These are phyloP conservation scores for Trichophyton equinum DNA, from an alignment of 2,329 filamentous ascomycete genomes.

Conservation along the genomic window DNA sequence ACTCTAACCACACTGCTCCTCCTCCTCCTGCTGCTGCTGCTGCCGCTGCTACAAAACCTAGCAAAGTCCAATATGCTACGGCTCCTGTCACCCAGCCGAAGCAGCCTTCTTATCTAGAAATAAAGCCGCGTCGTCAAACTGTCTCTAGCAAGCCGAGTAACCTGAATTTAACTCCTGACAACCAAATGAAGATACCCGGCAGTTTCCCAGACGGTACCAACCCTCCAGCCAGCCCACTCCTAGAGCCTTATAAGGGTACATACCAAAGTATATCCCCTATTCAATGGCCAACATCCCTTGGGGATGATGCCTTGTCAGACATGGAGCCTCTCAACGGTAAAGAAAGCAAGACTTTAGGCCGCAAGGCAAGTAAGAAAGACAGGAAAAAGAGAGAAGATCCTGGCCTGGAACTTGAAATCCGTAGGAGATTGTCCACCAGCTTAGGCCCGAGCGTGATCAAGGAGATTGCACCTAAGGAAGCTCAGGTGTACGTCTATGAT, in stretches of 20 bases:
- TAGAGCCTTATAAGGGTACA: slow-evolving; percentile 85
- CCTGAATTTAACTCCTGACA: slow-evolving; percentile 28
- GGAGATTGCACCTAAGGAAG: background rate
- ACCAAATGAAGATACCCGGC: slow-evolving; percentile 23
- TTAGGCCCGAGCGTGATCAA: background rate
- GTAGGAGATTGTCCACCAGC: background rate
- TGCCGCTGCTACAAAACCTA: background rate
- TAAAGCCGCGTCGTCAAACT: slow-evolving; percentile 12
- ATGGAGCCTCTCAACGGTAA: slow-evolving; percentile 33
- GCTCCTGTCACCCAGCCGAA: slow-evolving; percentile 16
- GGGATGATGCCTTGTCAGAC: slow-evolving; percentile 42
- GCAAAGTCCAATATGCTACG: slow-evolving; percentile 15
- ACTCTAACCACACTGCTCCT: too few species aligned
- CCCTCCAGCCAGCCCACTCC: slow-evolving; percentile 67
- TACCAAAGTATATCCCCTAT: slow-evolving; percentile 92
- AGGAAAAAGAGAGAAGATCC: slow-evolving; percentile 17
- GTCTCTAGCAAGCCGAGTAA: slow-evolving; percentile 20
- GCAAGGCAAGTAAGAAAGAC: slow-evolving; percentile 18
- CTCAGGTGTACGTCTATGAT: slow-evolving; percentile 56
- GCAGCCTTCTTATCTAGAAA: slow-evolving; percentile 18
- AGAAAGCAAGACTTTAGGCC: slow-evolving; percentile 24
- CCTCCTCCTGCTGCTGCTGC: background rate
- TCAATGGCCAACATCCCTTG: slow-evolving; percentile 63
- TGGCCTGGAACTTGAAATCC: slow-evolving; percentile 4
- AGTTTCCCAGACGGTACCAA: slow-evolving; percentile 24